Base-by-base conservation (phyloP, 192 early-diverging fungal genomes). In the Spizellomyces sp. region DNA sequence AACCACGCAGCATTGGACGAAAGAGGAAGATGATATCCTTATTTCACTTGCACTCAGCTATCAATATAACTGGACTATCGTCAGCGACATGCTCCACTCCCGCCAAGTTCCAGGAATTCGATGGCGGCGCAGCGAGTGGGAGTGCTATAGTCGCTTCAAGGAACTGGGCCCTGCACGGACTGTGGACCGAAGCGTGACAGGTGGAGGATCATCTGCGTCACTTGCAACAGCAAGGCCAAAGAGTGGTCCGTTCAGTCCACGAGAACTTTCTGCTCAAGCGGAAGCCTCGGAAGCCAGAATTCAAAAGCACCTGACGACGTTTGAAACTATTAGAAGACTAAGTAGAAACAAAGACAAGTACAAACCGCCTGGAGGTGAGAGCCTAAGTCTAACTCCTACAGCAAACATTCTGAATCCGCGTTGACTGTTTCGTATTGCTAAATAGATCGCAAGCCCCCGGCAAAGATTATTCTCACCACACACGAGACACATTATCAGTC, bases 31-130 rank as follows among this genome's bases (percentile, higher is more conserved):
- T 63, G 82, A 65, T 6, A 71, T 79, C 21, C 73, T 93, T 50
- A 74, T 82, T 42, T 76, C 74, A 9, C 66, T 90, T 19, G 85
- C 87, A 50, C 68, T 77, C 47, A 79, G 81, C 15, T 87, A 84
- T 67, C 74, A 80, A 43, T 85, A 81, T 67, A 91, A 93, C 74
- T 93, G 90, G 90, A 75, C 79, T 43, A 64, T 89, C 15, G 87
- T 93, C 21, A 67, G 80, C n/a, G 90, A 91, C 36, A 66, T 86
- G 0, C 77, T 91, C 17, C 86, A 83, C 58, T 77, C 80, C 1
- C 73, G 76, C 22, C 83, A 84, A 22, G 58, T 83, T 5, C 45
- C 41, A n/a, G 75, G 82, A 12, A 79, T 74, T 41, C 83, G 83
- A 1, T 82, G 84, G 54, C 74, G 74, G 45, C 71, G 88, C 12